Conservation (phyloP, 2,329 filamentous ascomycete genomes). For the Colletotrichum chlorophyti region DNA sequence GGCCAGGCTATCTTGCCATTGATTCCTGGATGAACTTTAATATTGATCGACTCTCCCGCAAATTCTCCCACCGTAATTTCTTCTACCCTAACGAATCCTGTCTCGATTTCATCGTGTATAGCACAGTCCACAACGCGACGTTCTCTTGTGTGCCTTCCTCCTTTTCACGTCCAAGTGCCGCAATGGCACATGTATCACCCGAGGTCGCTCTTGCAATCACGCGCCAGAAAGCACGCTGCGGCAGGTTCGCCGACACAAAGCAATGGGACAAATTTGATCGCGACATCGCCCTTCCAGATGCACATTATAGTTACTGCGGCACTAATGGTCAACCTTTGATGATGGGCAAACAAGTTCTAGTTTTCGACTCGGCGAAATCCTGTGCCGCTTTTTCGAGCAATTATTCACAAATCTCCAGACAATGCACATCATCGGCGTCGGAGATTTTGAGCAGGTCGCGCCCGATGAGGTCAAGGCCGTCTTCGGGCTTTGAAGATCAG, state of each 20-base stretch:
- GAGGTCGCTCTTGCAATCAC: slow-evolving; percentile 34
- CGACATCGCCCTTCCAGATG: slow-evolving; percentile 33
- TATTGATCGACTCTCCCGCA: too few relatives aligned
- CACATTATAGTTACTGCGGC: slow-evolving; percentile 29
- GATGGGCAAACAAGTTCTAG: background rate
- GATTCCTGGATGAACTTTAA: too few relatives aligned
- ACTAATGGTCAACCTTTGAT: slow-evolving; percentile 16
- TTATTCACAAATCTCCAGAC: slow-evolving; percentile 32
- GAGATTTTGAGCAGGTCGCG: slow-evolving; percentile 34
- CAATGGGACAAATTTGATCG: slow-evolving; percentile 33
- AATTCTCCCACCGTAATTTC: too few relatives aligned
- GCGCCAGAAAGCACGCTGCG: slow-evolving; percentile 36
- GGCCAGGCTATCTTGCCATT: too few relatives aligned
- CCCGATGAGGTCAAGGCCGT: slow-evolving; percentile 22
- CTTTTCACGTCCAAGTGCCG: too few relatives aligned
- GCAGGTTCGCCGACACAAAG: slow-evolving; percentile 35
- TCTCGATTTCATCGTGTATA: too few relatives aligned
- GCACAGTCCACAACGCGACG: too few relatives aligned
- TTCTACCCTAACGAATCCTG: too few relatives aligned
- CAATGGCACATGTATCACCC: slow-evolving; percentile 32
- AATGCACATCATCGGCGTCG: slow-evolving; percentile 33
- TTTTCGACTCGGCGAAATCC: slow-evolving; percentile 22
- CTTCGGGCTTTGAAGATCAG: slow-evolving; percentile 32
- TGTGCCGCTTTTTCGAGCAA: slow-evolving; percentile 31
- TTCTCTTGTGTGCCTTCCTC: too few relatives aligned